Conservation (phyloP, 768 basidiomycete species). For the Mycena maculata region DNA sequence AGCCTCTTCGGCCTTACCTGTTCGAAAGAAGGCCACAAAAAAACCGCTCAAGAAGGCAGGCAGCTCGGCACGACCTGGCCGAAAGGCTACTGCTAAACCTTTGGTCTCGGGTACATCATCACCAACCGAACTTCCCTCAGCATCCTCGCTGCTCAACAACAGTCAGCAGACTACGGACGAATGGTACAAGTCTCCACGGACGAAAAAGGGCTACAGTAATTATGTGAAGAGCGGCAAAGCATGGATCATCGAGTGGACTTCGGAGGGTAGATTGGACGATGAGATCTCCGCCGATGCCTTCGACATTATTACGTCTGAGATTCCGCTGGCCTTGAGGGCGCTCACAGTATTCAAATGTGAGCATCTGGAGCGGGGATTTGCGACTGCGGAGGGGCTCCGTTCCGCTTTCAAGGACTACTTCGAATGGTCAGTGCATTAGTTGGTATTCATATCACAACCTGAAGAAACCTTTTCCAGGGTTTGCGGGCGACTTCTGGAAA, state of each 20-base stretch:
- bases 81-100: too few species aligned
- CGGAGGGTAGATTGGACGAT: slow-evolving; percentile 9
- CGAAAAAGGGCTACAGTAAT: slow-evolving; percentile 33
- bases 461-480: slow-evolving; percentile 4
- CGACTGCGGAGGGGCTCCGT: slow-evolving; percentile 31
- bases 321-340: slow-evolving; percentile 32
- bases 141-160: slow-evolving; percentile 28
- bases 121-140: slow-evolving; percentile 21
- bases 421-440: slow-evolving; percentile 22
- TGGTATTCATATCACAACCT: background rate
- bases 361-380: slow-evolving; percentile 31
- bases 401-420: slow-evolving; percentile 36
- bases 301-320: slow-evolving; percentile 28
- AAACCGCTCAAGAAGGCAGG: too few species aligned
- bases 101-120: too few species aligned
- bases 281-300: slow-evolving; percentile 24
- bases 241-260: slow-evolving; percentile 23
- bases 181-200: slow-evolving; percentile 35
- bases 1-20: too few species aligned
- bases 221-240: slow-evolving; percentile 37
- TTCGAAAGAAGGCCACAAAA: too few species aligned
- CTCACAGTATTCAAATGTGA: slow-evolving; percentile 38
- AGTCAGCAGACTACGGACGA: slow-evolving; percentile 34
- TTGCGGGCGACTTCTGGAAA: slow-evolving; percentile 34
- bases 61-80: too few species aligned